Percentiles rank a stretch among this genome's conserved stretches.
Evolutionary conservation across 106 monocot genomes (phyloP).

Genomic region (Agapanthus africanus): DNA sequence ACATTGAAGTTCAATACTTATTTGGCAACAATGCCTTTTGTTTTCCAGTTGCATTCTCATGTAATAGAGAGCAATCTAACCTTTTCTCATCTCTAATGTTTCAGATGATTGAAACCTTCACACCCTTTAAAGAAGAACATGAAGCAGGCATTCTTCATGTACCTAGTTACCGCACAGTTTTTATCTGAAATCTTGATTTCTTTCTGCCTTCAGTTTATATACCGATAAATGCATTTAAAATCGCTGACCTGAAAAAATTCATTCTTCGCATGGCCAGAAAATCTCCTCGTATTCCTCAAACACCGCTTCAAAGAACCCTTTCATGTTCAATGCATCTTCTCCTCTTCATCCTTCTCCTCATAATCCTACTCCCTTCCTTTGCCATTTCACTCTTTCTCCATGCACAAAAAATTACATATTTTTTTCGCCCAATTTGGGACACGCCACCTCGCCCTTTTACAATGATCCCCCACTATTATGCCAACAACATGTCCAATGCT

Average conservation of each 20-base stretch:
- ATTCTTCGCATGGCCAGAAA: constrained; percentile 32
- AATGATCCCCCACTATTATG: constrained; percentile 62
- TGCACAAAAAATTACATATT: constrained; percentile 45
- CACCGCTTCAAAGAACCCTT: not conserved
- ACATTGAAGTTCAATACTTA: not conserved
- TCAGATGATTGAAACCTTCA: constrained; percentile 6
- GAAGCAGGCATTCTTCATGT: too few species aligned
- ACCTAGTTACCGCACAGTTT: too few species aligned
- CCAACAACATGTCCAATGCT: constrained; percentile 40
- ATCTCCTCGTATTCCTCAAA: not conserved
- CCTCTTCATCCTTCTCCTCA: constrained; percentile 5
- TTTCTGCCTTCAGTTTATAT: too few species aligned
- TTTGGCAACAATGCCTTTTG: too few species aligned
- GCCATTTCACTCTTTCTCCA: constrained; percentile 24
- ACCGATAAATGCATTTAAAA: too few species aligned
- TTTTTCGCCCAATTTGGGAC: constrained; percentile 91
- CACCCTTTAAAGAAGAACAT: constrained; percentile 1
- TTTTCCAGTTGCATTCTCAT: not conserved
- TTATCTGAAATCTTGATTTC: too few species aligned
- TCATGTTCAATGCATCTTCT: not conserved
- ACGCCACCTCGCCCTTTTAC: constrained; percentile 73
- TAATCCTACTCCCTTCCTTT: constrained; percentile 14
- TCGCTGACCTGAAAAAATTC: too few species aligned
- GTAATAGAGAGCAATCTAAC: not conserved
- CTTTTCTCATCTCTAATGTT: not conserved